Evolutionary conservation across 148 eudicot species (phyloP), one percentile per base, ranked within the genome.

Genomic region (Drosera capensis): DNA sequence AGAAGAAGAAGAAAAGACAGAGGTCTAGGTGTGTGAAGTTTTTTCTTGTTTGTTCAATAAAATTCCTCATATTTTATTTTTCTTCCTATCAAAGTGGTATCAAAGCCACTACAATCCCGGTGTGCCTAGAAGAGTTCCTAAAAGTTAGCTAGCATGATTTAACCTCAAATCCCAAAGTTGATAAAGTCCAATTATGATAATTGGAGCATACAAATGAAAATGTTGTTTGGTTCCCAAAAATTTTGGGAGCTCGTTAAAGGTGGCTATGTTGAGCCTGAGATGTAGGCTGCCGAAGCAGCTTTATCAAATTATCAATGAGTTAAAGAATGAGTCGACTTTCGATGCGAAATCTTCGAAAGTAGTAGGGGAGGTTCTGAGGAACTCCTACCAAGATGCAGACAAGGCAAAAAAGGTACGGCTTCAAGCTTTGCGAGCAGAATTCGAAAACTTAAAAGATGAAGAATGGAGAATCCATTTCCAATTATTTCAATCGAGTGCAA

Each of bases 371-470:
- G 19, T 13, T 16, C 13, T 41, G 21, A 41, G 2, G 20, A 41
- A 2, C 2, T 41, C 20, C 5, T 41, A 15, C 20, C 16, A 41
- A 19, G 45, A 22, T 15, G 45, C 4, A 16, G 20, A 3, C 4
- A 4, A 15, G 45, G 22, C 19, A 3, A 16, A 16, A 19, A 37
- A 51, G 29, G 44, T 37, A 31, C 20, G 29, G 23, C 49, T 43
- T 5, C 41, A 43, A 55, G 31, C 30, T 14, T 34, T 55, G 14
- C 6, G 50, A n/a, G 21, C 15, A 41, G 6, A 25, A 43, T 14
- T 55, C 15, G 20, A 26, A 44, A 34, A 1, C 20, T 14, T 22
- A 43, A 20, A 25, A 55, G 23, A 55, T 55, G 59, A 28, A 55
- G 25, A 3, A 18, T 6, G 11, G 24, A 19, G 50, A 55, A 14